These are phyloP conservation scores for Xerocomus brunneocitrinus DNA, from an alignment of 768 basidiomycete species.

Conservation along the genomic window DNA sequence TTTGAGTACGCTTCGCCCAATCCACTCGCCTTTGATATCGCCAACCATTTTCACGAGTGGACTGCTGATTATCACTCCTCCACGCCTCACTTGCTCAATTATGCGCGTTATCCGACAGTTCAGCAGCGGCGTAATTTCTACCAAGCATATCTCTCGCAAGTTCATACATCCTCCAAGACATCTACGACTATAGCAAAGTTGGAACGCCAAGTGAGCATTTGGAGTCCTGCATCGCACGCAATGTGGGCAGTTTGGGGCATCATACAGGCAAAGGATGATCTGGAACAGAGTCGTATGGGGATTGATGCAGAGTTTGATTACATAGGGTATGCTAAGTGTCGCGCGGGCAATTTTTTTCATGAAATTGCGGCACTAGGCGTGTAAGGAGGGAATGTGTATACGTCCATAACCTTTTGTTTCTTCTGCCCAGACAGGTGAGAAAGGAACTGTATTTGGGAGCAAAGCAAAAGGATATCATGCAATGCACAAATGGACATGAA, in stretches of 20 bases:
- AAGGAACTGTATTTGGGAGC: slow-evolving; percentile 39
- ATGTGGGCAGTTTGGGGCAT: slow-evolving; percentile 97
- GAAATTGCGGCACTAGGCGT: slow-evolving; percentile 48
- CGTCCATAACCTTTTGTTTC: not conserved
- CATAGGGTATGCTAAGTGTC: slow-evolving; percentile 69
- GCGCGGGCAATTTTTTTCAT: slow-evolving; percentile 59
- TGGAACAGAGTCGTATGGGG: slow-evolving; percentile 47
- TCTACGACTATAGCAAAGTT: slow-evolving; percentile 43
- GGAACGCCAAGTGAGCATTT: slow-evolving; percentile 75
- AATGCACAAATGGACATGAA: slow-evolving; percentile 34
- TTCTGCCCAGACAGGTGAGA: slow-evolving; percentile 13
- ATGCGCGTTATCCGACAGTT: slow-evolving; percentile 63
- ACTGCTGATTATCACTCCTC: slow-evolving; percentile 80
- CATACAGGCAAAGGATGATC: slow-evolving; percentile 78
- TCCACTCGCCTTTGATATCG: slow-evolving; percentile 91
- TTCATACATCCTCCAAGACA: slow-evolving; percentile 27
- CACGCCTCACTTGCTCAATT: slow-evolving; percentile 62
- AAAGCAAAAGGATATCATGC: slow-evolving; percentile 39
- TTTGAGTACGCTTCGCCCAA: slow-evolving; percentile 96
- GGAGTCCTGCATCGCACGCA: slow-evolving; percentile 88
- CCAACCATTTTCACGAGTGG: slow-evolving; percentile 98
- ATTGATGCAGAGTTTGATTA: slow-evolving; percentile 83
- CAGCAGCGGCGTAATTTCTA: slow-evolving; percentile 82
- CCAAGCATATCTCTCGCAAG: slow-evolving; percentile 67
- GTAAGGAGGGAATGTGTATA: slow-evolving; percentile 3